Evolutionary conservation across 2,329 filamentous ascomycete species (phyloP), one percentile per base, ranked within the genome.

Genomic region (Penicillium janthinellum): DNA sequence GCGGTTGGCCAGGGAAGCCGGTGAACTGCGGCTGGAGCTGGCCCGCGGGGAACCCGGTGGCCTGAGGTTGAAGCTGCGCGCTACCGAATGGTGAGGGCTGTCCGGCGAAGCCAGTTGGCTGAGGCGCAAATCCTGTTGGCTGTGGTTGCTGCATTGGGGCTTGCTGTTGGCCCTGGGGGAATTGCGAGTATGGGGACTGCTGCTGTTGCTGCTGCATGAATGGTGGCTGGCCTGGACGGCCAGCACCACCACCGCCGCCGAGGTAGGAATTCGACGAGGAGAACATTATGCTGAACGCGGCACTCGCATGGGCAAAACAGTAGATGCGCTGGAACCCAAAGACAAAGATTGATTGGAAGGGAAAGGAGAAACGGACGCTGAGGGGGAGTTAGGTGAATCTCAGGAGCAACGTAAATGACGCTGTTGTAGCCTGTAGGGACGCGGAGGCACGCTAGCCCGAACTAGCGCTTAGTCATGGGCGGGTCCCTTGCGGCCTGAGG

Each of bases 201-300:
- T 66, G 66, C 57, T 68, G 82, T 63, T 82, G 86, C 72, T 82
- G 86, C 71, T 85, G 81, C 57, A 81, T 79, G 71, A 79, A 82
- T 66, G 77, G 87, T 64, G 83, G 83, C 65, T 86, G 85, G 56
- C 87, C 86, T 52, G 90, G 90, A 61, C 88, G 90, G 75, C 89
- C 86, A 81, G 84, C 89, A 74, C 88, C 91, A 76, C 84, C 86
- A 79, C 88, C 90, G 78, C 92, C 90, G 78, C 92, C 92, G 71
- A 96, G 80, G 78, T 89, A 97, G 65, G 90, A 88, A 82, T 90
- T 96, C 67, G 91, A 90, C 76, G 89, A 91, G 67, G 92, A 95
- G 81, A 91, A 98, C 94, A 97, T 97, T 78, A 75, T 67, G 62
- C 75, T 65, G 61, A 61, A 65, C 57, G 53, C 52, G 57, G 61